Conservation (phyloP, 2,329 filamentous ascomycete species). For the Cryphonectria naterciae region DNA sequence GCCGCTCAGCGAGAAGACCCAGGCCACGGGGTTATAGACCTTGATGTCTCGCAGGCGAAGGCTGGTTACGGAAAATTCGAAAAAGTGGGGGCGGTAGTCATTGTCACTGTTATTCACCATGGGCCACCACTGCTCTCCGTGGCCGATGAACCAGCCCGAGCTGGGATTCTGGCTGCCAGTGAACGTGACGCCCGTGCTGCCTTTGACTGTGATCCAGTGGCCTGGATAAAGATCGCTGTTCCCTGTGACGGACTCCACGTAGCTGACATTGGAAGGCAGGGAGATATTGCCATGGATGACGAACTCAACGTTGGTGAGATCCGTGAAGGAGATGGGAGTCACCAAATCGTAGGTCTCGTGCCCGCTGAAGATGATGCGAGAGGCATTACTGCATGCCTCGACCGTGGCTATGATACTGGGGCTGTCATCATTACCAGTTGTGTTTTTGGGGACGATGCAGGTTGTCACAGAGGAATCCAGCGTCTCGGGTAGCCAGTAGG, state of each 20-base stretch:
- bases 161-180: conserved; percentile 30
- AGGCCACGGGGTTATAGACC: conserved; percentile 32
- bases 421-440: conserved; percentile 28
- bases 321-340: conserved; percentile 30
- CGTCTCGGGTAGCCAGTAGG: conserved; percentile 31
- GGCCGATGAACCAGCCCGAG: conserved; percentile 32
- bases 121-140: conserved; percentile 33
- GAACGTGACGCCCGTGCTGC: conserved; percentile 25
- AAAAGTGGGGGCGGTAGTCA: conserved; percentile 32
- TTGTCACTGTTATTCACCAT: conserved; percentile 30
- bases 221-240: conserved; percentile 32
- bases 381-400: conserved; percentile 27
- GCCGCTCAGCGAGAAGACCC: conserved; percentile 32
- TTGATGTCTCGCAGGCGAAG: conserved; percentile 32
- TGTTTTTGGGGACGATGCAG: conserved; percentile 31
- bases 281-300: conserved; percentile 32
- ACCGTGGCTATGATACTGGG: conserved; percentile 28
- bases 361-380: conserved; percentile 29
- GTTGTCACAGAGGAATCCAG: conserved; percentile 24
- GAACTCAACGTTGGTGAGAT: conserved; percentile 31
- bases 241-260: conserved; percentile 30
- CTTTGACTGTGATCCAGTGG: conserved; percentile 31
- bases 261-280: conserved; percentile 30
- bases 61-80: conserved; percentile 29
- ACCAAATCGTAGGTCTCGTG: conserved; percentile 31